phyloP scores from a whole-genome alignment of 2,329 filamentous ascomycete species.

The Stagonosporopsis rhizophila region DNA sequence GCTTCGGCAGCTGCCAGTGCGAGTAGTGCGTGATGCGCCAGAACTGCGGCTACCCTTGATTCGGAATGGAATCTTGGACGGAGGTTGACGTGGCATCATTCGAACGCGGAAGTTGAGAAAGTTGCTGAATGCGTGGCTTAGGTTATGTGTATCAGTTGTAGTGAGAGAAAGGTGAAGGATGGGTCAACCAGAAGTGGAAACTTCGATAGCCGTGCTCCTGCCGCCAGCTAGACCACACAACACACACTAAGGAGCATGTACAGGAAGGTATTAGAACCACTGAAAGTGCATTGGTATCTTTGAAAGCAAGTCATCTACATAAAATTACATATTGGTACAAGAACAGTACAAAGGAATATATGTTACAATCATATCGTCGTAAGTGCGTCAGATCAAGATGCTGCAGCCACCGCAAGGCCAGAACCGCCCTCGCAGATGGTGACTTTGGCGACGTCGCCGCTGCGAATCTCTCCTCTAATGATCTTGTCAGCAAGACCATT shows the following conservation, averaged over 20 bases:
- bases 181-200: conserved; percentile 23
- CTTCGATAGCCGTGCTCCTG: conserved; percentile 27
- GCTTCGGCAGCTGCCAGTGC: conserved; percentile 12
- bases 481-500: conserved; percentile 91
- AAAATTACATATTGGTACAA: conserved; percentile 19
- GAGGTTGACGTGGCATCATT: conserved; percentile 23
- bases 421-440: conserved; percentile 64
- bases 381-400: conserved; percentile 19
- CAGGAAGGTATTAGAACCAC: not conserved
- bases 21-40: conserved; percentile 17
- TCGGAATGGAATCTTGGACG: conserved; percentile 16
- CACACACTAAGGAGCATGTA: not conserved
- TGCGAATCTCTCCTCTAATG: conserved; percentile 81
- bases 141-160: not conserved
- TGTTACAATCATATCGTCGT: conserved; percentile 36
- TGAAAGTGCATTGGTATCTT: conserved; percentile 11
- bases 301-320: conserved; percentile 16
- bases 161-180: not conserved
- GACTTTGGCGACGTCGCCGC: conserved; percentile 76
- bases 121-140: not conserved
- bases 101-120: not conserved
- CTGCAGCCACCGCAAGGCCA: conserved; percentile 35
- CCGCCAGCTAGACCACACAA: conserved; percentile 1
- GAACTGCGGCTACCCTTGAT: conserved; percentile 21
- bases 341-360: not conserved